phyloP scores from a whole-genome alignment of 805 yeast species.

The Kluyveromyces wickerhamii region DNA sequence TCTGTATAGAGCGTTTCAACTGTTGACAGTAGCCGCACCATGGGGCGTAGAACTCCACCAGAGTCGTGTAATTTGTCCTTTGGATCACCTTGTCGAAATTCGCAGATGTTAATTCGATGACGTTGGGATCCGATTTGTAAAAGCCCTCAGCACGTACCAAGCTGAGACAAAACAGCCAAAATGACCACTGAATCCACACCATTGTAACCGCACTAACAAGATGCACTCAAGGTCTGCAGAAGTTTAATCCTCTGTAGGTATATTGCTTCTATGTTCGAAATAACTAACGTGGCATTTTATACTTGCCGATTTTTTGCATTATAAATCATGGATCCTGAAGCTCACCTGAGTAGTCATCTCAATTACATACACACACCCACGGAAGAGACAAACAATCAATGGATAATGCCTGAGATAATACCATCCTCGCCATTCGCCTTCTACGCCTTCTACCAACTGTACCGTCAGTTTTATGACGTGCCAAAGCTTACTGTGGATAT shows the following conservation, averaged over 20 bases:
- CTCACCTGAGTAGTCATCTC: too few relatives aligned
- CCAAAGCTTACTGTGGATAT: neutral
- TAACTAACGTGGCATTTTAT: too few relatives aligned
- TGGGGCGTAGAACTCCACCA: slow-evolving; percentile 90
- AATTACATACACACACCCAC: too few relatives aligned
- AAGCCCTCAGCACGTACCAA: slow-evolving; percentile 20
- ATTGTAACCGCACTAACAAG: neutral
- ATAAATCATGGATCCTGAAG: too few relatives aligned
- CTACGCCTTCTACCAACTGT: slow-evolving; percentile 28
- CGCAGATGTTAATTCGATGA: slow-evolving; percentile 47
- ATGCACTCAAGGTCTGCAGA: neutral
- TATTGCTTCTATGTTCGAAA: too few relatives aligned
- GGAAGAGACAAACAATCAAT: too few relatives aligned
- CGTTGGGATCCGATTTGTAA: slow-evolving; percentile 30
- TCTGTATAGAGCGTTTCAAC: slow-evolving; percentile 54
- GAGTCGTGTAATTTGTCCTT: slow-evolving; percentile 64
- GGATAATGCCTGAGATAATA: too few relatives aligned
- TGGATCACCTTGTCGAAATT: slow-evolving; percentile 62
- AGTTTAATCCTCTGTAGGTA: neutral
- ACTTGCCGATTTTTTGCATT: too few relatives aligned
- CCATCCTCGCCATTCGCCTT: slow-evolving; percentile 30
- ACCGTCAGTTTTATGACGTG: slow-evolving; percentile 12
- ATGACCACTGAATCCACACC: slow-evolving; percentile 1
- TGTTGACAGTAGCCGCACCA: slow-evolving; percentile 95
- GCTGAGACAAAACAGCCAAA: slow-evolving; percentile 4